phyloP scores from a whole-genome alignment of 495 filamentous ascomycete genomes.

The Trichocladium uniseriatum region DNA sequence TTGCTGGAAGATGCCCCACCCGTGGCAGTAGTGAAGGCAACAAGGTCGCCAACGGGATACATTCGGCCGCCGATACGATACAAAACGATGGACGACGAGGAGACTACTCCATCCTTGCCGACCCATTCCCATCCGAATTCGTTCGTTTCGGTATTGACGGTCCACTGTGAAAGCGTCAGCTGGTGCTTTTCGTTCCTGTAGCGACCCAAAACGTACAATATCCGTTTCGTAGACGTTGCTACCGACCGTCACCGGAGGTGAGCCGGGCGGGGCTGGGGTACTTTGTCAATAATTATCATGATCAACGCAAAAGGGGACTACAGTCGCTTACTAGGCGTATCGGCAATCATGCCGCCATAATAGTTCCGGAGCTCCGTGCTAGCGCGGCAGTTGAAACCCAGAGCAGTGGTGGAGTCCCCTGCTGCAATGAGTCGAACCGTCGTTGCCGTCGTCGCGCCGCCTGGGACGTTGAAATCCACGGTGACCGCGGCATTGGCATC shows the following conservation, averaged over 20 bases:
- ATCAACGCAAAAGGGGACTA: too few relatives aligned
- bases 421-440: too few relatives aligned
- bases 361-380: too few relatives aligned
- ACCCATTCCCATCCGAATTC: slow-evolving; percentile 8
- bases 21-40: not conserved
- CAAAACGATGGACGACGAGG: not conserved
- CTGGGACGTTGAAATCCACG: not conserved
- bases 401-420: too few relatives aligned
- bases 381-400: too few relatives aligned
- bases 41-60: slow-evolving; percentile 9
- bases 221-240: slow-evolving; percentile 1
- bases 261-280: slow-evolving; percentile 5
- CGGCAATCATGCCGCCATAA: too few relatives aligned
- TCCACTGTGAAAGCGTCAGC: not conserved
- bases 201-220: not conserved
- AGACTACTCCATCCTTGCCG: not conserved
- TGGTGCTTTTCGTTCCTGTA: not conserved
- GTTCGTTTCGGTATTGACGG: slow-evolving; percentile 5
- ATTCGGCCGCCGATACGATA: slow-evolving; percentile 8
- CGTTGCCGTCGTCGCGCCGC: not conserved
- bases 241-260: not conserved
- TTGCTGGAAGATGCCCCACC: not conserved
- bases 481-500: not conserved
- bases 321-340: too few relatives aligned
- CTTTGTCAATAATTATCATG: not conserved